A percentile compares a stretch with the other conserved stretches of the same genome.
These are phyloP conservation scores for Candida incommunis DNA, from an alignment of 805 yeast genomes.

Conservation along the genomic window DNA sequence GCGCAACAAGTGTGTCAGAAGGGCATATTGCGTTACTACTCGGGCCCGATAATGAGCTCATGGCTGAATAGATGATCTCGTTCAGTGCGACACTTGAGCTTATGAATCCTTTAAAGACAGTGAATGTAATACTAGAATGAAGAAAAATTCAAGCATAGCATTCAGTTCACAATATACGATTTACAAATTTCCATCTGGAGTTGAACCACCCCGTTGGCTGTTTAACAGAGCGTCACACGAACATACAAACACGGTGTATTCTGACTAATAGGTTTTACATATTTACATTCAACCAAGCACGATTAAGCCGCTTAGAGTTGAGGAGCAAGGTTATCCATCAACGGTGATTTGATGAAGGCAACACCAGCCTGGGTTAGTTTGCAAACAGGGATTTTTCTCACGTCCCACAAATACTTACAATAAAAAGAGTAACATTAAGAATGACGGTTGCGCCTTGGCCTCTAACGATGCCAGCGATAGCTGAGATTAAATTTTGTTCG, in stretches of 20 bases:
- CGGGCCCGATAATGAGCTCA: not conserved
- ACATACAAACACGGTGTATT: no score
- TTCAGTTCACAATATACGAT: no score
- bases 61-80: no score
- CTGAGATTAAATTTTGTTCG: conserved; percentile 5
- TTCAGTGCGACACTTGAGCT: no score
- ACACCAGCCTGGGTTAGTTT: conserved; percentile 21
- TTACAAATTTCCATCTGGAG: no score
- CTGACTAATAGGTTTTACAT: no score
- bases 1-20: not conserved
- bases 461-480: conserved; percentile 5
- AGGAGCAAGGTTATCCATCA: conserved; percentile 25
- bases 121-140: no score
- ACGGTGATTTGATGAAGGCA: conserved; percentile 23
- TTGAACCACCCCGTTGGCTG: no score
- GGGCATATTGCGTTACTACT: no score
- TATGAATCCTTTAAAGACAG: no score
- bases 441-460: conserved; percentile 12
- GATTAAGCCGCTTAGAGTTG: conserved; percentile 13
- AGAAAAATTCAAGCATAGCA: no score
- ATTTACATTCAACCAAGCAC: conserved; percentile 5
- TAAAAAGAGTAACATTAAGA: conserved; percentile 15
- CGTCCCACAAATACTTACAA: conserved; percentile 9
- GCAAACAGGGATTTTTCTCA: conserved; percentile 11
- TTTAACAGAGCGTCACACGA: no score